These are phyloP conservation scores for Fulvia fulva DNA, from an alignment of 2,329 filamentous ascomycete species.

Conservation along the genomic window DNA sequence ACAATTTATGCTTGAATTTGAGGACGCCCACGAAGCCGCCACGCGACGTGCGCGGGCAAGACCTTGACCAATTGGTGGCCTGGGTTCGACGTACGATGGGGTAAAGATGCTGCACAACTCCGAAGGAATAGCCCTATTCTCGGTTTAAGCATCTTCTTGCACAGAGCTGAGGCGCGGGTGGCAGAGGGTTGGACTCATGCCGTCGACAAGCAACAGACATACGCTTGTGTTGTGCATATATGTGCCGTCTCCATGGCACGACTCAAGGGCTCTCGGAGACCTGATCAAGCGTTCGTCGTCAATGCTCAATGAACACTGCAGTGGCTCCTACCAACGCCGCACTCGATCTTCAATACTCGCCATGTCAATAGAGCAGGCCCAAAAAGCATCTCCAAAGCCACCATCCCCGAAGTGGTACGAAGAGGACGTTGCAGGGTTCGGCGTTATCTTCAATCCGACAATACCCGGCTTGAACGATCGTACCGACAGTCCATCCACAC, in stretches of 20 bases:
- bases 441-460: not conserved
- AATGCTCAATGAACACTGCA: not conserved
- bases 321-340: not conserved
- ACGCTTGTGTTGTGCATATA: not conserved
- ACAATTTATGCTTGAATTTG: not conserved
- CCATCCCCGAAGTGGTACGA: not conserved
- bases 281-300: not conserved
- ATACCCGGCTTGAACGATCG: not conserved
- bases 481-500: not conserved
- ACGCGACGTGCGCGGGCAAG: not conserved
- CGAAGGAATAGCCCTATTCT: not conserved
- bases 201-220: not conserved
- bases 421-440: not conserved
- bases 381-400: not conserved
- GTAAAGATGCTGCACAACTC: not conserved
- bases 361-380: not conserved
- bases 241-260: not conserved
- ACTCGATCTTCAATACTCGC: not conserved
- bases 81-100: not conserved
- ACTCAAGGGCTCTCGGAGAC: not conserved
- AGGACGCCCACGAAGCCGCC: not conserved
- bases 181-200: not conserved
- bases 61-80: not conserved
- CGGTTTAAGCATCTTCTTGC: not conserved
- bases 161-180: not conserved